Evolutionary conservation across 1,284 basidiomycete species (phyloP).

Genomic region (Porogramme epimiltina): DNA sequence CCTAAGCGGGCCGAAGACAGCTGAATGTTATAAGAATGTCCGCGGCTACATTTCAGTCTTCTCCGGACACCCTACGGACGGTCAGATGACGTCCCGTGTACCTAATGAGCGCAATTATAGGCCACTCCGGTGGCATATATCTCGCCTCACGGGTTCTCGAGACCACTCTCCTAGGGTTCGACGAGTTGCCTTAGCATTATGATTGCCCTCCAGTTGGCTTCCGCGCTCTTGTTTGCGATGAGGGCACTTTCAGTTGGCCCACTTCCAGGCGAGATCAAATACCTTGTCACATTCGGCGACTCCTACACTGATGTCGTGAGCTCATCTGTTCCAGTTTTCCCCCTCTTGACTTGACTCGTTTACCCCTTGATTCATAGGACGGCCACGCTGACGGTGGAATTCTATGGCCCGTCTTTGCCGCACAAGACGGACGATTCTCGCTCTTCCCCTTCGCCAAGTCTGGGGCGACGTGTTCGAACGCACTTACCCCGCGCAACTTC

Average conservation of each 20-base stretch:
- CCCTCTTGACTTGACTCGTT: not conserved
- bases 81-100: too few relatives aligned
- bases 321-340: not conserved
- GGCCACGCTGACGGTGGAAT: conserved; percentile 29
- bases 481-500: conserved; percentile 37
- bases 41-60: too few relatives aligned
- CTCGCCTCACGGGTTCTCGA: too few relatives aligned
- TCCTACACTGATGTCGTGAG: conserved; percentile 45
- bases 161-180: too few relatives aligned
- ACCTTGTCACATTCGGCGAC: conserved; percentile 47
- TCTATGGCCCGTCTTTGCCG: conserved; percentile 41
- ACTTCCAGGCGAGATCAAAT: conserved; percentile 39
- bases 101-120: too few relatives aligned
- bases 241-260: conserved; percentile 15
- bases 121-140: too few relatives aligned
- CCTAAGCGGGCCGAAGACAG: too few relatives aligned
- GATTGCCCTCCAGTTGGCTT: too few relatives aligned
- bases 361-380: not conserved
- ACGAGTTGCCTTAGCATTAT: too few relatives aligned
- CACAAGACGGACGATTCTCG: conserved; percentile 33
- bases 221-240: too few relatives aligned
- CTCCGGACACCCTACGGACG: too few relatives aligned
- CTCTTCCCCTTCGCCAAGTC: conserved; percentile 39
- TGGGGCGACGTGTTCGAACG: conserved; percentile 42
- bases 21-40: too few relatives aligned